Evolutionary conservation across 2,329 filamentous ascomycete species (phyloP).

Genomic region (Pyrenochaeta sp.): DNA sequence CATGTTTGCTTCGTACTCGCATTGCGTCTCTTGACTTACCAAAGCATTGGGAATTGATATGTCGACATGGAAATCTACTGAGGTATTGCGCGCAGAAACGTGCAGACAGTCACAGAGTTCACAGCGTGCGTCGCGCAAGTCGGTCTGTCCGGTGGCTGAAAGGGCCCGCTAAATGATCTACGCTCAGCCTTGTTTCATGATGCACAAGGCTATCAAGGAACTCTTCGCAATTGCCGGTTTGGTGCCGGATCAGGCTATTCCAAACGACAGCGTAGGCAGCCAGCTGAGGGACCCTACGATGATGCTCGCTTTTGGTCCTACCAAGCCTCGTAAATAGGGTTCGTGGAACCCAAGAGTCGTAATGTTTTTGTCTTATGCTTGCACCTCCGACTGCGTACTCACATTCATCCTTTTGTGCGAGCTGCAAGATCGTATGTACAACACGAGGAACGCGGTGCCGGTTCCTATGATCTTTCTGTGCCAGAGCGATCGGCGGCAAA

Average conservation of each 20-base stretch:
- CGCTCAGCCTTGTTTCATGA: constrained; percentile 1
- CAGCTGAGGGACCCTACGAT: neutral
- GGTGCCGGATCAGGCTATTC: neutral
- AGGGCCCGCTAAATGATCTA: neutral
- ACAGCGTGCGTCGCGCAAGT: neutral
- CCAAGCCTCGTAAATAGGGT: neutral
- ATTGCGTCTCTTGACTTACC: neutral
- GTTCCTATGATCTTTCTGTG: neutral
- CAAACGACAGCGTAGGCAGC: neutral
- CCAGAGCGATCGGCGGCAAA: neutral
- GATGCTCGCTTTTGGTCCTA: neutral
- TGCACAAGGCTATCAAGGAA: neutral
- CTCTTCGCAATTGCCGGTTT: neutral
- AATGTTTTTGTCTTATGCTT: neutral
- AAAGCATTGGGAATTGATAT: neutral
- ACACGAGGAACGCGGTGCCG: constrained; percentile 5
- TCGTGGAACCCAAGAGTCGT: neutral
- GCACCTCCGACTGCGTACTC: neutral
- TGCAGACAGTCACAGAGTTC: neutral
- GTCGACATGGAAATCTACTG: neutral
- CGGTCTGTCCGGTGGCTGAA: neutral
- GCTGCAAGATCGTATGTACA: neutral
- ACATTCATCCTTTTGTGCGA: neutral
- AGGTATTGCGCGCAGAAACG: neutral
- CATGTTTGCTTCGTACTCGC: neutral